Conservation (phyloP, 768 basidiomycete genomes). For the Chalciporus pseudorubinellus region DNA sequence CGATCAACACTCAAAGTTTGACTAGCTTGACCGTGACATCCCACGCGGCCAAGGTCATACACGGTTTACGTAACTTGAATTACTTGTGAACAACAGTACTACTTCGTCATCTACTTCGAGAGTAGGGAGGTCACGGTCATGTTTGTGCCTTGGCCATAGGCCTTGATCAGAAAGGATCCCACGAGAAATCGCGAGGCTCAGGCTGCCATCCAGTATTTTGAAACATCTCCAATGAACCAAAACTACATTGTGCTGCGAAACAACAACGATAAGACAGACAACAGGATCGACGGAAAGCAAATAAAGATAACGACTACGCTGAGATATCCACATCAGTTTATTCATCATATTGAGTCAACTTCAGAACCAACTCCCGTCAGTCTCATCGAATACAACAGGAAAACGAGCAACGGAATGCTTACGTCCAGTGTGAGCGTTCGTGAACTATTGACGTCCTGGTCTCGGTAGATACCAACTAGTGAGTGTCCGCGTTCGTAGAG, state of each 20-base stretch:
- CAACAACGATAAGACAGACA: not conserved
- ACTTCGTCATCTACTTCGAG: too few relatives aligned
- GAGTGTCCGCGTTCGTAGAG: slow-evolving; percentile 89
- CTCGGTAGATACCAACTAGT: slow-evolving; percentile 90
- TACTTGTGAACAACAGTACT: too few relatives aligned
- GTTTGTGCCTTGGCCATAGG: too few relatives aligned
- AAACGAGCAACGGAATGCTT: slow-evolving; percentile 21
- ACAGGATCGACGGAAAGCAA: slow-evolving; percentile 15
- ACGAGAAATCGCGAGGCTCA: too few relatives aligned
- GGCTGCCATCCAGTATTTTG: too few relatives aligned
- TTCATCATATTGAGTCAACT: slow-evolving; percentile 31
- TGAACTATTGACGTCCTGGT: slow-evolving; percentile 92
- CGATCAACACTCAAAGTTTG: not conserved
- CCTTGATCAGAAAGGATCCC: too few relatives aligned
- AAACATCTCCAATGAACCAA: not conserved
- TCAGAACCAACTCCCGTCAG: slow-evolving; percentile 7
- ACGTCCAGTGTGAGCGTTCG: slow-evolving; percentile 90
- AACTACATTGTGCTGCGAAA: slow-evolving; percentile 1
- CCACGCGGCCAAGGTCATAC: too few relatives aligned
- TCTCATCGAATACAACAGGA: not conserved
- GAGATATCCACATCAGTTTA: slow-evolving; percentile 9
- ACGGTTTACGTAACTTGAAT: too few relatives aligned
- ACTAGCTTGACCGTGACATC: too few relatives aligned
- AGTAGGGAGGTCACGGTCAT: too few relatives aligned
- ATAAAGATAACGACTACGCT: slow-evolving; percentile 23